These are phyloP conservation scores for Cichorium intybus DNA, from an alignment of 140 eudicot genomes.

Conservation along the genomic window DNA sequence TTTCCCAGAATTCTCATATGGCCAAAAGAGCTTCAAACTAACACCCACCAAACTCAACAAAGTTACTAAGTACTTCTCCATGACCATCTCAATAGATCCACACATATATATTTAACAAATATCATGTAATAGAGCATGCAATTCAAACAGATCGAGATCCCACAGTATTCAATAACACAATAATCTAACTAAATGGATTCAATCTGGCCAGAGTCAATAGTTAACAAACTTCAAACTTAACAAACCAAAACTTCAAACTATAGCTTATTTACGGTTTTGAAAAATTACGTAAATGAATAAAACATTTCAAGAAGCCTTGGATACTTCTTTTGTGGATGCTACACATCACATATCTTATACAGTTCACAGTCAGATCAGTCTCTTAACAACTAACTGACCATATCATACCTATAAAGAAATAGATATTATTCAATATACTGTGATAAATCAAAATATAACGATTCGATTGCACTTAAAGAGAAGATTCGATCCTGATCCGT, in stretches of 20 bases:
- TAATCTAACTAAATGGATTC: constrained; percentile 4
- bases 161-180: background rate
- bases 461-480: background rate
- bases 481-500: background rate
- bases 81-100: constrained; percentile 6
- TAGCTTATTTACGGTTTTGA: no score
- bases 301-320: no score
- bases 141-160: constrained; percentile 7
- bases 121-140: constrained; percentile 2
- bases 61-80: background rate
- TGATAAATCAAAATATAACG: background rate
- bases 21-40: background rate
- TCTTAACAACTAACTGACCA: background rate
- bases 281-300: no score
- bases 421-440: background rate
- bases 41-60: background rate
- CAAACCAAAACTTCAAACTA: no score
- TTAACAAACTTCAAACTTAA: background rate
- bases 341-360: no score
- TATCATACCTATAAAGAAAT: background rate
- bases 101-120: background rate
- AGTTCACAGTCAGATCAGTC: background rate
- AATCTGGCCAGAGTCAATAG: background rate
- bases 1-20: background rate
- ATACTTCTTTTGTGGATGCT: no score